Evolutionary conservation across 305 asterid species (phyloP), one percentile per base, ranked within the genome.

Genomic region (Rubia tinctorum): DNA sequence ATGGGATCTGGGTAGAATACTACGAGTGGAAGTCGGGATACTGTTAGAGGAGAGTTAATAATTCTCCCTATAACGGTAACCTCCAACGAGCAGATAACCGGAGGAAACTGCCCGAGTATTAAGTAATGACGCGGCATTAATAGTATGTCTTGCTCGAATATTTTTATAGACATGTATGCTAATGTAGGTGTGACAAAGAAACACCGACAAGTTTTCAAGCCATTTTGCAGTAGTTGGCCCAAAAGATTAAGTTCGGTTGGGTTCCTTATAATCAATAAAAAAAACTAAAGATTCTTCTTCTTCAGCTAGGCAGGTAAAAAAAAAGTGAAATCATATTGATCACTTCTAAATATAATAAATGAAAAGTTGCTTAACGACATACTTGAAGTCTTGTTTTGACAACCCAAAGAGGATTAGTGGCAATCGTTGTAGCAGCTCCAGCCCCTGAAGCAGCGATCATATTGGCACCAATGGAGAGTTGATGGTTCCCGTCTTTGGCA

Each of bases 391-490:
- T 87, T 65, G 98, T 91, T 88, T 91, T 90, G 77, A 94, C 97
- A 80, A 94, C 98, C 99, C 98, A 91, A 66, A 94, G 94, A 76
- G 99, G 99, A 81, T 94, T 94, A 80, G 93, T 94, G 14, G 85
- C 91, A 78, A 92, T 85, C 30, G 91, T 86, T 47, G 99, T 94
- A 34, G 97, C 95, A 75, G 95, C 96, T 75, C 97, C 97, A 71
- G 97, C 98, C 75, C 97, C 98, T 45, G 98, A 82, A 77, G 99
- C 99, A 73, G 97, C 95, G 61, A 85, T 68, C 96, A 91, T 82
- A 70, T 91, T 94, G 71, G 97, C 91, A 84, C 97, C 95, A 80
- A 94, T 25, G 2, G 97, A 84, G 66, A 94, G 97, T 71, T 84
- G 90, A 82, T 88, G 95, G 78, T 76, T 86, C 73, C 70, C 83